phyloP scores from a whole-genome alignment of 306 rosid species.

The Pterocarpus macrocarpus region DNA sequence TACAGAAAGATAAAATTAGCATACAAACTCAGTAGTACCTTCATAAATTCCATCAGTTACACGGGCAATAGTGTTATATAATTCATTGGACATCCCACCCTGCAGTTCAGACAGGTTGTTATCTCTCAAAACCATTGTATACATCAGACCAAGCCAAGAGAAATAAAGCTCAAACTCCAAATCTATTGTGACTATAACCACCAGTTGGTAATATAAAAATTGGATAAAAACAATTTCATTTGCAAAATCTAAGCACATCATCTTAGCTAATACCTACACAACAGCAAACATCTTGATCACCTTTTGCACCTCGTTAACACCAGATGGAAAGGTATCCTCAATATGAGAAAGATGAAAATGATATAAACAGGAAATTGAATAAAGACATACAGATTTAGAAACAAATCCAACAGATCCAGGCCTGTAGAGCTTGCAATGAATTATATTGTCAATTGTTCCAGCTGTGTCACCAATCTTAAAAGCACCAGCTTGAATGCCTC shows the following conservation, averaged over 20 bases:
- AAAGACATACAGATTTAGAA: conserved; percentile 85
- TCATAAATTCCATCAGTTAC: conserved; percentile 92
- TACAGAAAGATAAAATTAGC: conserved; percentile 23
- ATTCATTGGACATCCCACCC: conserved; percentile 98
- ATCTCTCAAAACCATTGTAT: conserved; percentile 43
- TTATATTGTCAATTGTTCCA: conserved; percentile 89
- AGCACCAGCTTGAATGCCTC: conserved; percentile 97
- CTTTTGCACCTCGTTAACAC: neutral
- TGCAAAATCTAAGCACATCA: conserved; percentile 21
- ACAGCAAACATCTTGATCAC: neutral
- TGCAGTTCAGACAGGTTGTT: conserved; percentile 52
- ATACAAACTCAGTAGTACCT: conserved; percentile 55
- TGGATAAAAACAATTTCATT: conserved; percentile 10
- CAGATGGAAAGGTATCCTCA: conserved; percentile 15
- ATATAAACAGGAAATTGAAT: conserved; percentile 31
- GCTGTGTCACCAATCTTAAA: conserved; percentile 98
- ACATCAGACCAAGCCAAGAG: conserved; percentile 20
- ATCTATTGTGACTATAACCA: conserved; percentile 4
- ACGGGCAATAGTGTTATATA: conserved; percentile 85
- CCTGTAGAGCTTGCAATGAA: conserved; percentile 91
- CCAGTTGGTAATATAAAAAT: conserved; percentile 24
- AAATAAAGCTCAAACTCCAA: conserved; percentile 34
- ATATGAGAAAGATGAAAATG: conserved; percentile 27
- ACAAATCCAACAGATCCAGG: conserved; percentile 99
- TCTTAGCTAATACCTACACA: neutral